Percentiles rank a stretch among this genome's conserved stretches.
Evolutionary conservation across 208 protist genomes (phyloP).

Genomic region (Leishmania turanica): DNA sequence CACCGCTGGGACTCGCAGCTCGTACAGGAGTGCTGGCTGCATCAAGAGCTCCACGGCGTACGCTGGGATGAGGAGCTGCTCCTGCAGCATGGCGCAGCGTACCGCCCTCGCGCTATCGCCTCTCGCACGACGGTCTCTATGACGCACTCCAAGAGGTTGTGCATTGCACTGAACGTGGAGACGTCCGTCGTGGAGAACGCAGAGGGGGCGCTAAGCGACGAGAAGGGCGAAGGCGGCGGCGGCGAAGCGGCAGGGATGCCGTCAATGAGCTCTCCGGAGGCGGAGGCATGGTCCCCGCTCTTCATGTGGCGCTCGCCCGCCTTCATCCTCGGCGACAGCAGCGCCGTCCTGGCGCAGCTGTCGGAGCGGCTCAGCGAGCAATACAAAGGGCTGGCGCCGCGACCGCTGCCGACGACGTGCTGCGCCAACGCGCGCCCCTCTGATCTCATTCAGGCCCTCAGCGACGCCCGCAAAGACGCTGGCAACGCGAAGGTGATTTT

Average conservation of each 20-base stretch:
- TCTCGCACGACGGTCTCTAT: conserved; percentile 51
- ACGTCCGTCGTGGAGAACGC: conserved; percentile 44
- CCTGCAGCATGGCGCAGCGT: conserved; percentile 51
- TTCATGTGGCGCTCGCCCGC: conserved; percentile 79
- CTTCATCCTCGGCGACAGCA: conserved; percentile 59
- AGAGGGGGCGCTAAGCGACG: conserved; percentile 35
- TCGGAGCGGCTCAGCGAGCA: conserved; percentile 65
- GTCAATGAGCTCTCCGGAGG: conserved; percentile 22
- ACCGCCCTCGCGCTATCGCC: conserved; percentile 67
- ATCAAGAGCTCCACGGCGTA: conserved; percentile 50
- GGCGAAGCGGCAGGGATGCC: conserved; percentile 18
- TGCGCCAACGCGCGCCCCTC: conserved; percentile 59
- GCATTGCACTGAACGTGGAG: conserved; percentile 73
- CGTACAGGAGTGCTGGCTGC: conserved; percentile 76
- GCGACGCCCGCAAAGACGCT: conserved; percentile 66
- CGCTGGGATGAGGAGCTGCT: conserved; percentile 63
- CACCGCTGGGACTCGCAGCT: conserved; percentile 43
- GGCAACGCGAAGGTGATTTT: conserved; percentile 77
- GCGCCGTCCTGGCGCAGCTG: conserved; percentile 58
- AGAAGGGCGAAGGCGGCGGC: conserved; percentile 26
- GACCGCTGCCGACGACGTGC: conserved; percentile 50
- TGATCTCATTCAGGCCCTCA: conserved; percentile 61
- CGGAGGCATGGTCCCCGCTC: conserved; percentile 43
- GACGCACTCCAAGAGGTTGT: conserved; percentile 66
- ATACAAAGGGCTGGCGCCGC: conserved; percentile 71